Evolutionary conservation across 1,284 basidiomycete species (phyloP), one percentile per base, ranked within the genome.

Genomic region (Malassezia arunalokei): DNA sequence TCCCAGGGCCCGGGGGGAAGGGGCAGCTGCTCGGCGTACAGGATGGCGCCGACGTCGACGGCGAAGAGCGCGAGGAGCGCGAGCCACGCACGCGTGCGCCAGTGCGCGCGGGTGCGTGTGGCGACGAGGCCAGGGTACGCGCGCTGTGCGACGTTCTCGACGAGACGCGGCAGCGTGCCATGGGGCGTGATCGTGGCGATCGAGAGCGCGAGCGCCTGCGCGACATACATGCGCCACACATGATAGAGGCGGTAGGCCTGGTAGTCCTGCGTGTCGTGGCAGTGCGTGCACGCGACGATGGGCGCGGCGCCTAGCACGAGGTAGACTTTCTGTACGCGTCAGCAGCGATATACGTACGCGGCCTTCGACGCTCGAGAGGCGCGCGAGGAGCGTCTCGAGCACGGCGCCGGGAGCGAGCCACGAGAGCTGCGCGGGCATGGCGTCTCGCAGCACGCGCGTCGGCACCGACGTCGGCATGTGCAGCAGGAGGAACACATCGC

Each of bases 321-420:
- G 48, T 55, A 55, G 7, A 55, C 27, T 54, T 54, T 54, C 47
- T 48, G 44, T n/a, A 20, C 35, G 14, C 38, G 39, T 20, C 7
- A 35, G 33, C 33, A 35, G 33, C 33, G 3, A 5, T 15, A 35
- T 35, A 41, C 50, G 44, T 47, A 52, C 50, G 11, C 51, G 35
- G 5, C 52, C 52, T 14, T 54, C 52, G 9, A 54, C 52, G 30
- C 38, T 54, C 2, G 52, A 54, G 24, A 49, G 37, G 15, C 52
- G 52, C 41, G 31, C 40, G 6, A 54, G 27, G 4, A 54, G 38
- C 7, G 24, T 28, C n/a, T 54, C 47, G 2, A 54, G 24, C 2
- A 33, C 42, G 8, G 49, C 47, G 8, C 24, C 37, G 4, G 14
- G 15, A 8, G 33, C 9, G 15, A 47, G 11, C 33, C 33, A 38